Percentiles rank a stretch among this genome's conserved stretches.
Conservation (phyloP, 495 filamentous ascomycete genomes). For the Tuber magnatum region DNA sequence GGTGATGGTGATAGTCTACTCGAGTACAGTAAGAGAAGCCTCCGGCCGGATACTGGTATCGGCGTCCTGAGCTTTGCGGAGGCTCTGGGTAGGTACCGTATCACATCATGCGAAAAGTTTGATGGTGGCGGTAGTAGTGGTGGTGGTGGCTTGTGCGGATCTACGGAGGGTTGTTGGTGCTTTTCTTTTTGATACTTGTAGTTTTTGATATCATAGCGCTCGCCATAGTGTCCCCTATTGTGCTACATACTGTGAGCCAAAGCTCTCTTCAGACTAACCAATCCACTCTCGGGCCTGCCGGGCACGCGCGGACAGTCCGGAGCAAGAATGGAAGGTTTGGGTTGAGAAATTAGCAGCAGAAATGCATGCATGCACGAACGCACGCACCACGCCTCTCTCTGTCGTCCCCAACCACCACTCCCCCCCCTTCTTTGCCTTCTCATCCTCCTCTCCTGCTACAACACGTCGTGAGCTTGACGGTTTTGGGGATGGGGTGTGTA, state of each 20-base stretch:
- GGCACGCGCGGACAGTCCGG: not conserved
- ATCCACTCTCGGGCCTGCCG: not conserved
- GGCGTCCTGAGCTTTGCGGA: not conserved
- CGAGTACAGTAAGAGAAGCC: no score
- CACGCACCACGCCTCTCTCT: slow-evolving; percentile 16
- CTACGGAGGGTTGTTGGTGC: not conserved
- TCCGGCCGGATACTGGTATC: no score
- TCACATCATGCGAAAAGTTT: not conserved
- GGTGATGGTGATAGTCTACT: no score
- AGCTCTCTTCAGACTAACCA: not conserved
- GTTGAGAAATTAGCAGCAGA: not conserved
- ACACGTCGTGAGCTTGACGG: not conserved
- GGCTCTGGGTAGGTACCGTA: not conserved
- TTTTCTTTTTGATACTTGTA: no score
- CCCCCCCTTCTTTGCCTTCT: not conserved
- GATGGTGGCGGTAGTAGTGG: not conserved
- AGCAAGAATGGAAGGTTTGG: not conserved
- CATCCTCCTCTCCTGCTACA: not conserved
- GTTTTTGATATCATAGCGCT: not conserved
- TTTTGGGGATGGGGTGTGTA: not conserved
- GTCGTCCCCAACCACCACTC: not conserved
- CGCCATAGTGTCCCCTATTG: no score
- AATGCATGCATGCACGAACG: slow-evolving; percentile 15
- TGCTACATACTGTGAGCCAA: no score
- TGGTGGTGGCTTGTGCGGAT: not conserved